A percentile compares a stretch with the other conserved stretches of the same genome.
phyloP scores from a whole-genome alignment of 2,329 filamentous ascomycete genomes.

The Lecanicillium sp. region DNA sequence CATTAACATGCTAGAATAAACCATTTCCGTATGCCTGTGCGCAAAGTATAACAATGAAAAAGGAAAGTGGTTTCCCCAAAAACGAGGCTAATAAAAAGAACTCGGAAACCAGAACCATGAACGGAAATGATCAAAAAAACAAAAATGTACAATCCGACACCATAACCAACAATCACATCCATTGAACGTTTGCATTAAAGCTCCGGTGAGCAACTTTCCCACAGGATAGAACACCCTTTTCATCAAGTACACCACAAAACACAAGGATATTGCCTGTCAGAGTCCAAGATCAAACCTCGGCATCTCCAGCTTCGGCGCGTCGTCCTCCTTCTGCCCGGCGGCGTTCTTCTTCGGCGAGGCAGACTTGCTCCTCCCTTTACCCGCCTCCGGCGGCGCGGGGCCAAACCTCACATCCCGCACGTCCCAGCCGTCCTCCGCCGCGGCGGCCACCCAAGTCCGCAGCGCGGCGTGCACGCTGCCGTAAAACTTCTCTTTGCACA shows the following conservation, averaged over 20 bases:
- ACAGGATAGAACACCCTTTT: neutral
- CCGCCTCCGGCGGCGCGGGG: slow-evolving; percentile 38
- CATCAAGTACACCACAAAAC: slow-evolving; percentile 21
- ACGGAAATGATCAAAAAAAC: slow-evolving; percentile 12
- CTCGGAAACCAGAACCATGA: too few species aligned
- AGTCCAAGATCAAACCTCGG: slow-evolving; percentile 47
- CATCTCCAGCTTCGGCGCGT: slow-evolving; percentile 57
- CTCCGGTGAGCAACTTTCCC: too few species aligned
- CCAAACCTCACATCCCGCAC: slow-evolving; percentile 75
- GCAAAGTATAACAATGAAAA: slow-evolving; percentile 10
- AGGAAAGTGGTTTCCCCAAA: slow-evolving; percentile 1
- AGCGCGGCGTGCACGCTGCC: slow-evolving; percentile 83
- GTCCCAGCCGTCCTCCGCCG: slow-evolving; percentile 82
- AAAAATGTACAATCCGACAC: too few species aligned
- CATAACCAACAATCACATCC: too few species aligned
- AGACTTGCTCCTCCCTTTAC: slow-evolving; percentile 17
- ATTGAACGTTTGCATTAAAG: slow-evolving; percentile 4
- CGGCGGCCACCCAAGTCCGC: slow-evolving; percentile 84
- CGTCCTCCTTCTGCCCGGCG: slow-evolving; percentile 41
- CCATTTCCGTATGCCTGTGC: slow-evolving; percentile 6
- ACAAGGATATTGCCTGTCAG: slow-evolving; percentile 27
- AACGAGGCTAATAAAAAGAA: slow-evolving; percentile 8
- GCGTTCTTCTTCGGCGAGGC: slow-evolving; percentile 27
- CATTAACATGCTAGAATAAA: slow-evolving; percentile 33
- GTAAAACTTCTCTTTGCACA: slow-evolving; percentile 98